Evolutionary conservation across 148 eudicot species (phyloP), one percentile per base, ranked within the genome.

Genomic region (Drosera capensis): DNA sequence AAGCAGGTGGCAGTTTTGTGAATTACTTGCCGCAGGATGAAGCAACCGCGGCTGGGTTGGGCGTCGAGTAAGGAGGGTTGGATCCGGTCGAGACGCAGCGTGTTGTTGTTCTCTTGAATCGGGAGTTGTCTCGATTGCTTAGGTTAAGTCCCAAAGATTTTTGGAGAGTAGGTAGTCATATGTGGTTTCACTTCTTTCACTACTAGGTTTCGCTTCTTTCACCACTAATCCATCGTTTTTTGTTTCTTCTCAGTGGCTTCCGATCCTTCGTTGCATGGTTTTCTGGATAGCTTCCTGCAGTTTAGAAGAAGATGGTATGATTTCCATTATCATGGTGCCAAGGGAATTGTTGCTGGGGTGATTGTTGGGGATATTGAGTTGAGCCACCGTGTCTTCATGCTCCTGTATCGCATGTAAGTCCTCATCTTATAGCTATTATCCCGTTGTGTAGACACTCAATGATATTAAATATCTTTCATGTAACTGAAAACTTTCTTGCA

Each of bases 291-390:
- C 66, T 88, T 70, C 67, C 66, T 88, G 44, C 83, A 80, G 64
- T 84, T 70, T 58, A 74, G 82, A 42, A 88, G 69, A 63, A 78
- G 97, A 51, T 88, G 97, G 97, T 88, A 78, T 71, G 97, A 88
- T 66, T 88, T 84, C 47, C 84, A 94, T 7, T 79, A 71, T 52
- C 95, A 78, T 49, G 87, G 93, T 47, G 71, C 80, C 31, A 81
- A 64, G 49, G 95, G 90, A 54, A 71, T 65, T 30, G 93, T 84
- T 68, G 95, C 97, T 64, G 97, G 97, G 35, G 72, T 84, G 45
- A 69, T 88, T 57, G 84, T 88, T 59, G 97, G 97, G 23, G 97
- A 88, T 64, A 52, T 66, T 49, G 95, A 90, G 67, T 68, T 90
- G 53, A 80, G 73, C 46, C 71, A 77, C 34, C 94, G 95, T 54